Percentiles rank a stretch among this genome's conserved stretches.
These are phyloP conservation scores for Colletotrichum incanum DNA, from an alignment of 2,329 filamentous ascomycete species.

Conservation along the genomic window DNA sequence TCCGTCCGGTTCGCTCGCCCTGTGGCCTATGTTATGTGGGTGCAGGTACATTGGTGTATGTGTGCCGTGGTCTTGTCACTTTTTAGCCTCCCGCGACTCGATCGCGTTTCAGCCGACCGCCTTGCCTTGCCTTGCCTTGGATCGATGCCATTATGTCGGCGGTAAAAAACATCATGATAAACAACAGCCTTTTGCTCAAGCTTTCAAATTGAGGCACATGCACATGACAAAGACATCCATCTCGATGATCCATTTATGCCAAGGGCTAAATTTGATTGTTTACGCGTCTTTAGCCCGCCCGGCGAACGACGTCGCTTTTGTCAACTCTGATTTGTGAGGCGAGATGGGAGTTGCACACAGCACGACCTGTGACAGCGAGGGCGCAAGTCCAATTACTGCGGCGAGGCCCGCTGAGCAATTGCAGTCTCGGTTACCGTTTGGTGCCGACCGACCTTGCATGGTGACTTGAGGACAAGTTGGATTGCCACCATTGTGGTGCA, in stretches of 20 bases:
- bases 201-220: neutral
- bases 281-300: neutral
- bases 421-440: neutral
- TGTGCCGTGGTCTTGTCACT: conserved; percentile 10
- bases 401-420: neutral
- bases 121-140: conserved; percentile 9
- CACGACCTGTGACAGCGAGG: neutral
- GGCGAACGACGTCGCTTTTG: conserved; percentile 23
- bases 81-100: conserved; percentile 22
- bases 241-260: neutral
- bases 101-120: conserved; percentile 34
- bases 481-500: neutral
- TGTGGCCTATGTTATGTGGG: conserved; percentile 17
- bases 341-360: neutral
- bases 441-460: neutral
- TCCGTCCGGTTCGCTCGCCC: conserved; percentile 20
- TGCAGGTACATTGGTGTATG: conserved; percentile 6
- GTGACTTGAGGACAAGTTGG: neutral
- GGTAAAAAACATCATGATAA: neutral
- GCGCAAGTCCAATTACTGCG: neutral
- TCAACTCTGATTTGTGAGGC: conserved; percentile 6
- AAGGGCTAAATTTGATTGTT: neutral
- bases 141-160: neutral
- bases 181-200: neutral
- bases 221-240: neutral